Conservation (phyloP, 2,329 filamentous ascomycete species). For the Helminthosporium solani region DNA sequence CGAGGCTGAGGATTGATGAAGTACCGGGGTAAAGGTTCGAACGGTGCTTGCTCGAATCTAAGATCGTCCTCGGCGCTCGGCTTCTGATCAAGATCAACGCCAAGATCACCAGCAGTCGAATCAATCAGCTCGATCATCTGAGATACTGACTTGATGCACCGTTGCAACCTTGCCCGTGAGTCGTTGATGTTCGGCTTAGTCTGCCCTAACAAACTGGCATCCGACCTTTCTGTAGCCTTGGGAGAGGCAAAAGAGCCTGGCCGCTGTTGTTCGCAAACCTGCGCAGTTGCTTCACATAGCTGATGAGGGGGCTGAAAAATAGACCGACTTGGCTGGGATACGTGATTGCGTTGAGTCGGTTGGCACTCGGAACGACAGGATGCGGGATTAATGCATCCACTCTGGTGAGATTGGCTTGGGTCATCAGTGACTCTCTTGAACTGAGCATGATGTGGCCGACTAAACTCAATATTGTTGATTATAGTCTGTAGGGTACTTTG, state of each 20-base stretch:
- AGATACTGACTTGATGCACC: conserved; percentile 31
- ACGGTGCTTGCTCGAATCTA: conserved; percentile 24
- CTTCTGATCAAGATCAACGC: conserved; percentile 29
- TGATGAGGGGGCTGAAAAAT: too few species aligned
- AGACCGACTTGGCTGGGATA: conserved; percentile 6
- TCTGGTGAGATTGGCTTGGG: conserved; percentile 17
- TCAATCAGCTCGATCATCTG: conserved; percentile 41
- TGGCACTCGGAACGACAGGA: conserved; percentile 7
- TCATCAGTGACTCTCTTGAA: conserved; percentile 21
- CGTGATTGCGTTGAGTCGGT: not conserved
- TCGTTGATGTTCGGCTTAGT: conserved; percentile 37
- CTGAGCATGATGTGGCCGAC: conserved; percentile 19
- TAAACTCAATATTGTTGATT: conserved; percentile 41
- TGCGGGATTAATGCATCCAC: conserved; percentile 3
- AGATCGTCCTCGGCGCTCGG: conserved; percentile 26
- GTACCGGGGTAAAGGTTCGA: conserved; percentile 12
- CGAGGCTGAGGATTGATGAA: conserved; percentile 4
- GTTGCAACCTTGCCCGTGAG: conserved; percentile 15
- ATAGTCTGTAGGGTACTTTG: conserved; percentile 40
- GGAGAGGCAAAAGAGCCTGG: conserved; percentile 17
- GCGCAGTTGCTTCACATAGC: too few species aligned
- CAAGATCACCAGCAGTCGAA: conserved; percentile 39
- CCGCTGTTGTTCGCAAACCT: conserved; percentile 13
- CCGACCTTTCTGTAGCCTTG: conserved; percentile 27
- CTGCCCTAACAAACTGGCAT: conserved; percentile 25